A percentile compares a stretch with the other conserved stretches of the same genome.
phyloP scores from a whole-genome alignment of 768 basidiomycete species.

The Cystofilobasidium bisporidii region DNA sequence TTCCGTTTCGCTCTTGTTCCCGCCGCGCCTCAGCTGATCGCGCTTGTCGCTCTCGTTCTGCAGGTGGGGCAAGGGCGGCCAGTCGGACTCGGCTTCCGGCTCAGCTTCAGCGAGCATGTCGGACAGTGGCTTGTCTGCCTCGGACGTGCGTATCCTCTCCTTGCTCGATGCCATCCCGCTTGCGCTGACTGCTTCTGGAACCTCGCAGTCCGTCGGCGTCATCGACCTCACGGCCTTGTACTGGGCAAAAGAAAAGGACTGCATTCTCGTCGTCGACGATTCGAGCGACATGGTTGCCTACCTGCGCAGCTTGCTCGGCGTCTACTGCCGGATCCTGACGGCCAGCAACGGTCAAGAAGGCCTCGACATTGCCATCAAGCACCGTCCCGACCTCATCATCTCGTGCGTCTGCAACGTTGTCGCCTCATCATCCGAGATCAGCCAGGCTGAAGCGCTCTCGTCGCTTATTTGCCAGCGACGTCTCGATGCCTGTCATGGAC shows the following conservation, averaged over 20 bases:
- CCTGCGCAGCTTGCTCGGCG: slow-evolving; percentile 34
- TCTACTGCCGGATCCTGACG: slow-evolving; percentile 39
- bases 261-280: slow-evolving; percentile 24
- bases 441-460: background rate
- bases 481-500: slow-evolving; percentile 35
- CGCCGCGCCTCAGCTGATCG: background rate
- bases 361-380: slow-evolving; percentile 2
- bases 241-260: slow-evolving; percentile 2
- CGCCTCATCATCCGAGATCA: background rate
- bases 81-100: slow-evolving; percentile 25
- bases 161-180: background rate
- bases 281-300: slow-evolving; percentile 22
- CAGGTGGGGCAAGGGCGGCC: slow-evolving; percentile 8
- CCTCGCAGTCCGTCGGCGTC: background rate
- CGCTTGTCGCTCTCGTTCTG: too few relatives aligned
- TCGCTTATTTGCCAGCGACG: background rate
- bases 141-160: background rate
- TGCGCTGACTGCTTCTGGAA: background rate
- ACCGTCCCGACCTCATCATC: slow-evolving; percentile 39
- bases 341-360: slow-evolving; percentile 31
- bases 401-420: slow-evolving; percentile 33
- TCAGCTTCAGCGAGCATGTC: slow-evolving; percentile 27
- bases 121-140: background rate
- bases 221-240: background rate
- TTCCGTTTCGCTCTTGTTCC: background rate